Base-by-base conservation (phyloP, 768 basidiomycete genomes). In the Neoboletus magnificus region DNA sequence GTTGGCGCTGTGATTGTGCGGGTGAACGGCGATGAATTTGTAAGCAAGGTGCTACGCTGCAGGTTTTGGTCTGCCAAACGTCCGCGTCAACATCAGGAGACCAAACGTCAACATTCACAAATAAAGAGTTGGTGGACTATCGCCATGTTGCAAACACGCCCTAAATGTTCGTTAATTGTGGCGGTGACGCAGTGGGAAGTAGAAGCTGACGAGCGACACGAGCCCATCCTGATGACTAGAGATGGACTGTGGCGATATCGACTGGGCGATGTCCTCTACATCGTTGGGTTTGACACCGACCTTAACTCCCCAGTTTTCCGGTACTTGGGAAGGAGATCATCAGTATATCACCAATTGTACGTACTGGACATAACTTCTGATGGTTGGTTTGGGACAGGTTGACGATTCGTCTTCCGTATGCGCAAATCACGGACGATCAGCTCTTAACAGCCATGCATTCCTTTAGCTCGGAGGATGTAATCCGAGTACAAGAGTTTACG, bases 161-260 rank as follows among this genome's bases (percentile, higher is more conserved):
- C 1, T 2, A 15, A 10, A n/a, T 2, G 1, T 25, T 56, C 1
- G 8, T 52, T 49, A 22, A 63, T 16, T 13, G 20, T 22, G 1
- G 18, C 25, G 4, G 5, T n/a, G 16, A 46, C 2, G 18, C 23
- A 67, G 60, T 66, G 61, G 59, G 57, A 61, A n/a, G 50, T 60
- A n/a, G 46, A 63, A 23, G 50, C 57, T 10, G 61, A 58, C 5
- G 59, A 59, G 23, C 47, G 41, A 1, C 66, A 68, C 42, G 64
- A 67, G 20, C 50, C 60, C 1, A 44, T 67, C 12, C 22, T 65
- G 35, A 67, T 63, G 23, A 67, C 61, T 1, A 58, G 47, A 25
- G 57, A 61, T 16, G 66, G 66, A 1, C 47, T 67, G 35, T 67
- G 66, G 66, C 57, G 63, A 22, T 65, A 68, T 22, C 55, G 27